Base-by-base conservation (phyloP, 2,329 filamentous ascomycete species). In the Aspergillus spinulosporus region DNA sequence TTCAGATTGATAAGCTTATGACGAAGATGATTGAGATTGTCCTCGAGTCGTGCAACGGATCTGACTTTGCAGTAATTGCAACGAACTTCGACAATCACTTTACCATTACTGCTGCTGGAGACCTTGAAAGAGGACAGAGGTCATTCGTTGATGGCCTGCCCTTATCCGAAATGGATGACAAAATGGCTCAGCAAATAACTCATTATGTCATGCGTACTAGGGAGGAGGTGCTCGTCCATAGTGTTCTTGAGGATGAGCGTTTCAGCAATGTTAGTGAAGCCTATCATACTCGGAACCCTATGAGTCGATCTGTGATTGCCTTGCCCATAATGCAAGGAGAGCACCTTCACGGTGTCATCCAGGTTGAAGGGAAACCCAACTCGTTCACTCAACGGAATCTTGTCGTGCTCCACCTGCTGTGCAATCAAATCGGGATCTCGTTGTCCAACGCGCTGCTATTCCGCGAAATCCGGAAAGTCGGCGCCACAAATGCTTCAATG, bases 11-110 rank as follows among this genome's bases (percentile, higher is more conserved):
- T 58, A 82, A 81, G 49, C 75, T 88, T 3, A 74, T 87, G 54
- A 78, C 80, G 2, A 86, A 86, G 68, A 85, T 88, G 78, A 82
- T 83, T 12, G 81, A 82, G 54, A 86, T 87, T 59, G 85, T 87
- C 32, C 70, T 87, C 5, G 84, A 87, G 62, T 84, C 83, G 1
- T 86, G 84, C 12, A 84, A 83, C 21, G 78, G 78, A 0, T 84
- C 83, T 2, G 83, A 84, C 37, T 76, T 84, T 29, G 83, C 81
- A 31, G 83, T 82, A 1, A 82, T 88, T 53, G 81, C 84, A 40
- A 82, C 84, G 4, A 81, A 87, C 62, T 83, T 82, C 46, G 80
- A 83, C 49, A 78, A 82, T 42, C 76, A 78, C 7, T 88, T 84
- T 79, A 80, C 76, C 50, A 79, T 87, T 46, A 82, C 84, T 2